Evolutionary conservation across 371 early-diverging fungal genomes (phyloP).

Genomic region (Phascolomyces articulosus): DNA sequence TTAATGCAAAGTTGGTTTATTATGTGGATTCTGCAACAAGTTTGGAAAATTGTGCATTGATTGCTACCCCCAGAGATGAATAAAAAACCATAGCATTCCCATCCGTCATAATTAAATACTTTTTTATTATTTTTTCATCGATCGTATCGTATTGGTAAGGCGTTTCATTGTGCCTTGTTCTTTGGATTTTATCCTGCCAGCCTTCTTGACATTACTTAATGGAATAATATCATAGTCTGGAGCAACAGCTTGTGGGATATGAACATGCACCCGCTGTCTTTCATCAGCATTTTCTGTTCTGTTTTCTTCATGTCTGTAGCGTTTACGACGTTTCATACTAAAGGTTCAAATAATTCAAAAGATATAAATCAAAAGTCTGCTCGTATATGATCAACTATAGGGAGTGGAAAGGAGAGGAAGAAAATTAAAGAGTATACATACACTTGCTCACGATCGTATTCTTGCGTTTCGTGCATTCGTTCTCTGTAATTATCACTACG

Average conservation of each 20-base stretch:
- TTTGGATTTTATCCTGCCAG: slow-evolving; percentile 25
- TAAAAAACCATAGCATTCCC: not conserved
- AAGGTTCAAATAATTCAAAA: not conserved
- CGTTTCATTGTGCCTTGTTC: slow-evolving; percentile 14
- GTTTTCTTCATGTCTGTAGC: slow-evolving; percentile 32
- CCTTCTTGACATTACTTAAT: slow-evolving; percentile 41
- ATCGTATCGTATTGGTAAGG: slow-evolving; percentile 16
- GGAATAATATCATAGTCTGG: slow-evolving; percentile 57
- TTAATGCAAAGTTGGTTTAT: slow-evolving; percentile 66
- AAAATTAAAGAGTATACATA: slow-evolving; percentile 16
- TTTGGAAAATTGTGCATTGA: slow-evolving; percentile 74
- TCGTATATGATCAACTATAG: not conserved
- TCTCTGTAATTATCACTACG: slow-evolving; percentile 82
- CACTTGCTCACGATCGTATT: slow-evolving; percentile 45
- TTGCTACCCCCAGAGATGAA: slow-evolving; percentile 48
- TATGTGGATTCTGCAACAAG: slow-evolving; percentile 67
- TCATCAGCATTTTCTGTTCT: slow-evolving; percentile 8
- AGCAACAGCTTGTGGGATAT: slow-evolving; percentile 50
- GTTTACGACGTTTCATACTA: slow-evolving; percentile 35
- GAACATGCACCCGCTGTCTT: slow-evolving; percentile 36
- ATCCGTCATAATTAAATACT: not conserved
- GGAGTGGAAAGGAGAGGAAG: no score
- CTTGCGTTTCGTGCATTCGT: slow-evolving; percentile 41
- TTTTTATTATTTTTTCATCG: slow-evolving; percentile 12
- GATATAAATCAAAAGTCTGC: not conserved